Percentiles rank a stretch among this genome's conserved stretches.
Evolutionary conservation across 208 protist genomes (phyloP).

Genomic region (Leishmania braziliensis): DNA sequence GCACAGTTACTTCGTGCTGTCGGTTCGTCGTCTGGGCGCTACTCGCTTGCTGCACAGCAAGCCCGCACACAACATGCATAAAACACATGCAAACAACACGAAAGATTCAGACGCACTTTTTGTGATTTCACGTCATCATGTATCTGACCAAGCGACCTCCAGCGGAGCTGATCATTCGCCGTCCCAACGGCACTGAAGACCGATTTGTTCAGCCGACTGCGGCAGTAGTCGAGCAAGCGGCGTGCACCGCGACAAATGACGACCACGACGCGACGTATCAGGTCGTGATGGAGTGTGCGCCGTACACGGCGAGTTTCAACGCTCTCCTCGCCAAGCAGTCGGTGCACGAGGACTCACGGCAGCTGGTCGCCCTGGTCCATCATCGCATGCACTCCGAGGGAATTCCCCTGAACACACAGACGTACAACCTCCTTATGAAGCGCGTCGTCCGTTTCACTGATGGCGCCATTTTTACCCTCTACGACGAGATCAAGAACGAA

Average conservation of each 20-base stretch:
- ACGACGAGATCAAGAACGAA: slow-evolving; percentile 86
- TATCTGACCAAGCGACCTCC: slow-evolving; percentile 40
- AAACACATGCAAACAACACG: not conserved
- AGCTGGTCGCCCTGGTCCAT: slow-evolving; percentile 70
- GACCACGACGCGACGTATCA: slow-evolving; percentile 73
- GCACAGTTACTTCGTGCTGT: not conserved
- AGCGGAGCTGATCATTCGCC: slow-evolving; percentile 64
- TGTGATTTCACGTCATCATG: not conserved
- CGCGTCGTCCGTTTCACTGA: slow-evolving; percentile 78
- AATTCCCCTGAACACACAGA: slow-evolving; percentile 87
- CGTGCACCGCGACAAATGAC: slow-evolving; percentile 11
- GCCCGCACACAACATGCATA: not conserved
- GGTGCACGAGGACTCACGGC: slow-evolving; percentile 57
- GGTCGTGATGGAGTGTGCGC: slow-evolving; percentile 68
- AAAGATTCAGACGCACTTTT: not conserved
- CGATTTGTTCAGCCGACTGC: slow-evolving; percentile 57
- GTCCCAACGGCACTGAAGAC: slow-evolving; percentile 64
- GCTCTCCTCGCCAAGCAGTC: slow-evolving; percentile 55
- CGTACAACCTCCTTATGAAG: slow-evolving; percentile 92
- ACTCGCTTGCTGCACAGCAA: not conserved
- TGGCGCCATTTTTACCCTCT: slow-evolving; percentile 78
- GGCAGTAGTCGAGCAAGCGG: not conserved
- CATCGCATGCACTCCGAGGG: slow-evolving; percentile 83
- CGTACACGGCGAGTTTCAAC: slow-evolving; percentile 92
- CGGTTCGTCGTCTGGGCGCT: not conserved